These are phyloP conservation scores for Solanum peruvianum DNA, from an alignment of 257 asterid genomes.

Conservation along the genomic window DNA sequence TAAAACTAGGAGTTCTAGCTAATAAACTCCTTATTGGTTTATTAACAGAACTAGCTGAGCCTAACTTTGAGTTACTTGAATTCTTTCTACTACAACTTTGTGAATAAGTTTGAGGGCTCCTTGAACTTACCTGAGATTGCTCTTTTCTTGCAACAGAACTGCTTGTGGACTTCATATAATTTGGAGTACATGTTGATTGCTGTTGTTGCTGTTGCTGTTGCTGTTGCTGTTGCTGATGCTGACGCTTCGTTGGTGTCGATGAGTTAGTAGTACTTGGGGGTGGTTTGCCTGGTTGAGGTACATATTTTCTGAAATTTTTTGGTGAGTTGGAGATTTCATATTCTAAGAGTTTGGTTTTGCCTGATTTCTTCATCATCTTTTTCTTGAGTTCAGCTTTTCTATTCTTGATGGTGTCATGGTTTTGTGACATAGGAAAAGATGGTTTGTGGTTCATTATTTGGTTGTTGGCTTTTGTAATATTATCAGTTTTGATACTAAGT, in stretches of 20 bases:
- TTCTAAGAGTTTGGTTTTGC: constrained; percentile 24
- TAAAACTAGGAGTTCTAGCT: constrained; percentile 43
- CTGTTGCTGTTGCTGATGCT: background rate
- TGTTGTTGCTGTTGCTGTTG: background rate
- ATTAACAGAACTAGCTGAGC: constrained; percentile 4
- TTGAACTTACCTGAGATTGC: constrained; percentile 31
- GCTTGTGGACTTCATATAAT: constrained; percentile 83
- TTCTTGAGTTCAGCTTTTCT: constrained; percentile 43
- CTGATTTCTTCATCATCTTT: constrained; percentile 84
- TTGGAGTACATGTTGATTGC: constrained; percentile 25
- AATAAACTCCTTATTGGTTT: constrained; percentile 16
- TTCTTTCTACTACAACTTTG: constrained; percentile 10
- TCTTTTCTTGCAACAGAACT: constrained; percentile 77
- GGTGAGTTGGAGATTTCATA: constrained; percentile 4
- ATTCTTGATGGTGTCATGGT: constrained; percentile 29
- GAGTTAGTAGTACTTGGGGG: background rate
- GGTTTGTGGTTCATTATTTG: constrained; percentile 16
- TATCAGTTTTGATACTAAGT: constrained; percentile 30
- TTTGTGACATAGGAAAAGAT: constrained; percentile 14
- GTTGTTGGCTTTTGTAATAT: constrained; percentile 10
- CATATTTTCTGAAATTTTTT: background rate
- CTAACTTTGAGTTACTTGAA: constrained; percentile 6
- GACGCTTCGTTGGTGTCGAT: constrained; percentile 4
- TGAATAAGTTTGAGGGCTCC: constrained; percentile 17
- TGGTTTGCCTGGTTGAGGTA: constrained; percentile 27